Evolutionary conservation across 73 alveolate genomes (phyloP), one percentile per base, ranked within the genome.

Genomic region (Uronychia setigera): DNA sequence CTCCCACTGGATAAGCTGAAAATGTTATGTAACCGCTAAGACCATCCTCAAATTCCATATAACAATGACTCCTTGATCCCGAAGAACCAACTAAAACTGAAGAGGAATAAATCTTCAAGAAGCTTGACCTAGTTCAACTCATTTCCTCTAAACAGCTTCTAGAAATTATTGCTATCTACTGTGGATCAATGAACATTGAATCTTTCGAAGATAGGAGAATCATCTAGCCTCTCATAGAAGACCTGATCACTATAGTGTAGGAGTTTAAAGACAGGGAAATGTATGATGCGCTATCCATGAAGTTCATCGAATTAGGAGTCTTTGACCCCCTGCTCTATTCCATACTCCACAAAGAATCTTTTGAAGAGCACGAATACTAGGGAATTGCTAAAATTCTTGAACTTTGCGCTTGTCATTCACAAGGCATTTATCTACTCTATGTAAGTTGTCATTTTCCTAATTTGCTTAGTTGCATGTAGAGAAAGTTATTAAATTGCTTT

Each of bases 241-340:
- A 25, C 0, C 60, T 87, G 29, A 87, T 87, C n/a, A 77, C 74
- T 1, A 81, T 81, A 27, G 78, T 84, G n/a, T 78, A 79, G 33
- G 89, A 78, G 32, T 87, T 87, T 81, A 87, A 81, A 87, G 89
- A 87, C 78, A 87, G 93, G 57, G 93, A 87, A 26, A 26, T 81
- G 81, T 87, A 87, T 35, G 93, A 87, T 35, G 78, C 34, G 67
- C 87, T 87, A 11, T 80, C 89, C 0, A 29, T 81, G 59, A 26
- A 33, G 1, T 87, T 87, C 35, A 80, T 87, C 0, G 60, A 33
- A 67, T 27, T 82, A 1, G 89, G 74, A 33, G 58, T 74, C 28
- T 80, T 87, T 34, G 11, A 30, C 34, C 60, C 79, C 28, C 58
- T 87, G 32, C 33, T 87, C 1, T n/a, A 60, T 1, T 25, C 60